These are phyloP conservation scores for Claviceps lovelessii DNA, from an alignment of 2,329 filamentous ascomycete species.

Conservation along the genomic window DNA sequence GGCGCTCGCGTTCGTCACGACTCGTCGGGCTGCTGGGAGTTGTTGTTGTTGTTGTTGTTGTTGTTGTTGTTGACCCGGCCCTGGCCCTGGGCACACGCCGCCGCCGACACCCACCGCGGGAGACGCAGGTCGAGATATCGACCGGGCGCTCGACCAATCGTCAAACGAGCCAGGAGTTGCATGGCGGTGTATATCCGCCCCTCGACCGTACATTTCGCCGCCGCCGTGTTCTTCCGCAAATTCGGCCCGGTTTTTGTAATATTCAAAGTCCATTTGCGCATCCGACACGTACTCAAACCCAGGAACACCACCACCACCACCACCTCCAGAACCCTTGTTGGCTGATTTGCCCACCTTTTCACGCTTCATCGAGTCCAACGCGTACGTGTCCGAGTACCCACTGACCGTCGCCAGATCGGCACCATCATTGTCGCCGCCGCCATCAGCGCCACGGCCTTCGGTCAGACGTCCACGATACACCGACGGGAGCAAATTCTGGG, in stretches of 20 bases:
- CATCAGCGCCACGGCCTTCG: conserved; percentile 22
- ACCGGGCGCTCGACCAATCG: conserved; percentile 24
- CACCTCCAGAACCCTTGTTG: conserved; percentile 1
- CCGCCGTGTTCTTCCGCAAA: conserved; percentile 82
- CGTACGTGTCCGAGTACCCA: conserved; percentile 71
- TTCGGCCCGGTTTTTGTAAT: conserved; percentile 79
- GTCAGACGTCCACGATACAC: conserved; percentile 71
- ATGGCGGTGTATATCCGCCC: conserved; percentile 44
- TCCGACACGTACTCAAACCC: conserved; percentile 89
- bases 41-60: conserved; percentile 1
- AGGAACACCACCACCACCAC: conserved; percentile 26
- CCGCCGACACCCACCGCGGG: conserved; percentile 19
- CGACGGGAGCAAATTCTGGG: conserved; percentile 71
- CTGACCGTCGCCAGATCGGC: conserved; percentile 44
- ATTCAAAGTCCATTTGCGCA: conserved; percentile 72
- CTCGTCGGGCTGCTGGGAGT: conserved; percentile 9
- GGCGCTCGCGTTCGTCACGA: conserved; percentile 8
- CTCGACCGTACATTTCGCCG: conserved; percentile 49
- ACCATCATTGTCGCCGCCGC: conserved; percentile 41
- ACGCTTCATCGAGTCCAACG: conserved; percentile 61
- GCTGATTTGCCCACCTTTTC: conserved; percentile 33
- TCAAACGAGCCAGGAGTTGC: conserved; percentile 44
- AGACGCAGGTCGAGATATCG: conserved; percentile 35
- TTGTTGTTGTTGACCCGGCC: conserved; percentile 3
- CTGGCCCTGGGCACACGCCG: conserved; percentile 14